Evolutionary conservation across 169 alveolate species (phyloP), one percentile per base, ranked within the genome.

Genomic region (Plasmodium coatneyi): DNA sequence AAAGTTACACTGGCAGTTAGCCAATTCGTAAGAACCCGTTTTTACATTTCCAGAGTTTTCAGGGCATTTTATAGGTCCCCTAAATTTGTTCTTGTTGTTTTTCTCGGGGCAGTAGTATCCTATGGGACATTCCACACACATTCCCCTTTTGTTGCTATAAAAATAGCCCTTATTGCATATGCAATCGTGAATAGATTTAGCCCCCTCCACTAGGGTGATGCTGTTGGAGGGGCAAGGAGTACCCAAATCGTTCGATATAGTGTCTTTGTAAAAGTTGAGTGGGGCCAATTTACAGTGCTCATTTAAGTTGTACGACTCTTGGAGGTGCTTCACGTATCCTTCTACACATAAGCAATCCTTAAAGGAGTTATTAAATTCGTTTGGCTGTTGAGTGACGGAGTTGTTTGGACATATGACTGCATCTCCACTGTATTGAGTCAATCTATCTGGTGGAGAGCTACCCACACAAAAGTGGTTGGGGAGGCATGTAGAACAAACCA

Each of bases 381-480:
- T 94, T 22, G 98, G 98, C 43, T 91, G 86, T 2, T 92, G 41
- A 1, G 98, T 97, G 41, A 71, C 89, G 5, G 98, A 92, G 71
- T 96, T 19, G 19, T 60, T 93, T 28, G 97, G 97, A 71, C 98
- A 97, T 71, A 82, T 71, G 32, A 91, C 80, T 71, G 95, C 96
- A 60, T 95, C 95, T 12, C 97, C 97, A 19, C 86, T 87, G 92
- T 95, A 90, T 70, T 74, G 93, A 22, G 39, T 39, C 70, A 95
- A 56, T 34, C 80, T 94, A n/a, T 82, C 89, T n/a, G 86, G 49
- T 19, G 97, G 92, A 22, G 78, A 95, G 4, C 96, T 95, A 4
- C 98, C 98, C 10, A 97, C 98, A 79, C 98, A 97, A 71, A 96
- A 96, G 90, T 96, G 97, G 78, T 96, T 81, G 9, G 95, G 83